Percentiles rank a stretch among this genome's conserved stretches.
Conservation (phyloP, 2,329 filamentous ascomycete genomes). For the Penicillium sp. region DNA sequence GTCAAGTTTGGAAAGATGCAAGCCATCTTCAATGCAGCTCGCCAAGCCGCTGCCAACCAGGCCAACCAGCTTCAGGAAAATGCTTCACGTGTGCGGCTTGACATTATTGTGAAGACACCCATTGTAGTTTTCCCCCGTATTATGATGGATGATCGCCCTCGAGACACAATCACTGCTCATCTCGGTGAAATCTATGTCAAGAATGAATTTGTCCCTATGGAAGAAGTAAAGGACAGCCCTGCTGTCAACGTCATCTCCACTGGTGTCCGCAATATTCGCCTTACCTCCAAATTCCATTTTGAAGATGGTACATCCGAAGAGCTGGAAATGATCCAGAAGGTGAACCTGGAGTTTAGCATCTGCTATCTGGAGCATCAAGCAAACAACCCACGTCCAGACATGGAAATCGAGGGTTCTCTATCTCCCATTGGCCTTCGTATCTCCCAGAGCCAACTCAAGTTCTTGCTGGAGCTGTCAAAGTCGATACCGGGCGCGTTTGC, state of each 20-base stretch:
- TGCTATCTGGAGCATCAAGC: constrained; percentile 79
- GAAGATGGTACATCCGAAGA: constrained; percentile 64
- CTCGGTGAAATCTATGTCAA: constrained; percentile 94
- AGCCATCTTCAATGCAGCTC: constrained; percentile 91
- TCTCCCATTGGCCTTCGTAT: constrained; percentile 84
- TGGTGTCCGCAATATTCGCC: constrained; percentile 80
- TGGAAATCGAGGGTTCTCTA: constrained; percentile 83
- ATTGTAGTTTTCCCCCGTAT: constrained; percentile 88
- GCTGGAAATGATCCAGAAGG: constrained; percentile 91
- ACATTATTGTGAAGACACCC: constrained; percentile 84
- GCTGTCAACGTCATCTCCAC: constrained; percentile 83
- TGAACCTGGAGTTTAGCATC: constrained; percentile 86
- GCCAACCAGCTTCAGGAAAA: constrained; percentile 88
- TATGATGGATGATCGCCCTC: constrained; percentile 59
- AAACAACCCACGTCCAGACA: constrained; percentile 71
- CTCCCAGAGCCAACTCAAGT: constrained; percentile 83
- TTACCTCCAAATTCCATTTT: constrained; percentile 86
- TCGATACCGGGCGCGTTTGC: constrained; percentile 82
- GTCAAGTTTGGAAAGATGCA: constrained; percentile 99
- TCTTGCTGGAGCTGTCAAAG: constrained; percentile 74
- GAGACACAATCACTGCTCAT: constrained; percentile 83
- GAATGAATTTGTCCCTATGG: constrained; percentile 79
- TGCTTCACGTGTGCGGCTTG: constrained; percentile 83
- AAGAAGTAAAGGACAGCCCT: constrained; percentile 63
- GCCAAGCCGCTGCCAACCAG: constrained; percentile 86